Evolutionary conservation across 2,329 filamentous ascomycete species (phyloP), one percentile per base, ranked within the genome.

Genomic region (Keithomyces neogunnii): DNA sequence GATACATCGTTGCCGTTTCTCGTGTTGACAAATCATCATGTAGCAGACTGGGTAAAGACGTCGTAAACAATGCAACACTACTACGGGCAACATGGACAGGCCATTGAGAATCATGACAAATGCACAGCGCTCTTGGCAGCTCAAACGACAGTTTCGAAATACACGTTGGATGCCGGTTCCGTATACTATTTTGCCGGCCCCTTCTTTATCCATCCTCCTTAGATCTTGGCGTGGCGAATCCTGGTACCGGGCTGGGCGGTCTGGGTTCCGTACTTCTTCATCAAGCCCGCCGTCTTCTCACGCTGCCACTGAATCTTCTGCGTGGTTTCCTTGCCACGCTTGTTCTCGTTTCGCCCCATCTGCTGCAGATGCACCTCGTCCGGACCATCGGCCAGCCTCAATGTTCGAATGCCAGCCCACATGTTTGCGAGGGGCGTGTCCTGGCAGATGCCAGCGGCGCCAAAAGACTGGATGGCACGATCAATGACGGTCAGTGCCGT

Each of bases 331-430:
- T 71, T 65, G 51, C 82, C 84, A 57, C 81, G 78, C 69, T 79
- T 86, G 67, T 89, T 91, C 77, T 93, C 88, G 59, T 89, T 89
- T 59, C 78, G 76, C 13, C 88, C 88, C 73, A 93, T 75, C 72
- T 93, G 88, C 66, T 88, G 75, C 58, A 91, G 70, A 68, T 95
- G 93, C 54, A 97, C 93, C 81, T 99, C 93, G 70, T 99, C 93
- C 0, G 93, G 93, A 0, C 93, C 93, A 69, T 99, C 93, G 0
- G 89, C 90, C 59, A 96, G 81, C 55, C 88, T 78, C 69, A 96
- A 76, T 5, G 91, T 96, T 53, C 90, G 77, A 62, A 90, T 88
- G 54, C 78, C 73, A 26, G 88, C 83, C 84, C 88, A 95, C 81
- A 91, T 85, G 65, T 76, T 78, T 10, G 90, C 91, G 57, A 99